phyloP scores from a whole-genome alignment of 768 basidiomycete genomes.

The Naganishia friedmannii region DNA sequence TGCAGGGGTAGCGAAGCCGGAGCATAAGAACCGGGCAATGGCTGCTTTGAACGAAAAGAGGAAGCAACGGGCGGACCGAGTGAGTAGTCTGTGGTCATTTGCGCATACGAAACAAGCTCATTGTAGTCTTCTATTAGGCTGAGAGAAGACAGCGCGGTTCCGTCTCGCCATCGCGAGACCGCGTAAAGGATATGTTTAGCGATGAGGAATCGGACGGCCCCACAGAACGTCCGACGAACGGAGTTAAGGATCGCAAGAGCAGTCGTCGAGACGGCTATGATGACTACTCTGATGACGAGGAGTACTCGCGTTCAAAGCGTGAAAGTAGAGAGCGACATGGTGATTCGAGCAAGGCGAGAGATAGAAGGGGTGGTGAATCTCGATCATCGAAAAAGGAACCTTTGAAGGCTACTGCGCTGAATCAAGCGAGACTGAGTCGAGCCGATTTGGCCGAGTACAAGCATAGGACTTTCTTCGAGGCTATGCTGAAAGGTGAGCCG shows the following conservation, averaged over 20 bases:
- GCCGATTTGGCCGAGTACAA: slow-evolving; percentile 69
- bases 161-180: slow-evolving; percentile 14
- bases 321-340: slow-evolving; percentile 30
- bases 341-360: slow-evolving; percentile 55
- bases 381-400: slow-evolving; percentile 54
- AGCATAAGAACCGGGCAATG: slow-evolving; percentile 26
- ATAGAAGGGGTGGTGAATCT: slow-evolving; percentile 48
- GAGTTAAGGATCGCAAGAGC: neutral
- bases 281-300: slow-evolving; percentile 27
- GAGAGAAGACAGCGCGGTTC: slow-evolving; percentile 24
- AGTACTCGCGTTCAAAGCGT: slow-evolving; percentile 22
- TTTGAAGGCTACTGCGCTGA: slow-evolving; percentile 61
- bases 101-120: neutral
- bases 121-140: neutral
- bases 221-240: slow-evolving; percentile 6
- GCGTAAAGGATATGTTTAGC: slow-evolving; percentile 22
- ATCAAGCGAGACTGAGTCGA: slow-evolving; percentile 65
- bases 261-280: slow-evolving; percentile 20
- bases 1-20: slow-evolving; percentile 19
- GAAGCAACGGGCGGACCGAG: slow-evolving; percentile 21
- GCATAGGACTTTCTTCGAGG: slow-evolving; percentile 78
- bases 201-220: slow-evolving; percentile 22
- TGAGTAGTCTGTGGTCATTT: neutral
- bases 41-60: slow-evolving; percentile 23
- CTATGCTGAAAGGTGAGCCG: slow-evolving; percentile 68